Evolutionary conservation across 768 basidiomycete genomes (phyloP).

Genomic region (Xerocomus spinulosus): DNA sequence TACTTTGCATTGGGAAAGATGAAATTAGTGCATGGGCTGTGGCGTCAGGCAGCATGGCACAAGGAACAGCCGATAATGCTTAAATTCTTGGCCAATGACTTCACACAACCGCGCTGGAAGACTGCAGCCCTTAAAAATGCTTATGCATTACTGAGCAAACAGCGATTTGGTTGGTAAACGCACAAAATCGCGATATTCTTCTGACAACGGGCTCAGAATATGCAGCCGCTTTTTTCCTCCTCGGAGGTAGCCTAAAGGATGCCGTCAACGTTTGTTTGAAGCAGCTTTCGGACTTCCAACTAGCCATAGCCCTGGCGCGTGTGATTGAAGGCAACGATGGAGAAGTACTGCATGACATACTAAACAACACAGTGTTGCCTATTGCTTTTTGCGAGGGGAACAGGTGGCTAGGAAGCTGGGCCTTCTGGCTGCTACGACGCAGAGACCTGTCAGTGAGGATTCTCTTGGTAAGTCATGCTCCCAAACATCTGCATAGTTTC

Average conservation of each 20-base stretch:
- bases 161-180: conserved; percentile 71
- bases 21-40: conserved; percentile 89
- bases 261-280: conserved; percentile 87
- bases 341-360: conserved; percentile 63
- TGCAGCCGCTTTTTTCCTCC: conserved; percentile 96
- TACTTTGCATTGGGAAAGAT: conserved; percentile 94
- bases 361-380: conserved; percentile 75
- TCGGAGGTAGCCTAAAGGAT: conserved; percentile 84
- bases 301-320: conserved; percentile 84
- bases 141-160: conserved; percentile 85
- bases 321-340: conserved; percentile 82
- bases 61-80: conserved; percentile 86
- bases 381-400: conserved; percentile 84
- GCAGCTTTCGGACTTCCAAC: conserved; percentile 84
- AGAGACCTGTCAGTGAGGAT: conserved; percentile 88
- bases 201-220: conserved; percentile 59
- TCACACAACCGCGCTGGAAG: conserved; percentile 76
- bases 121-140: conserved; percentile 97
- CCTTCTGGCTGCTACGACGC: conserved; percentile 89
- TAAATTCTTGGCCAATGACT: conserved; percentile 90
- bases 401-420: conserved; percentile 93
- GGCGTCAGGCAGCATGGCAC: conserved; percentile 94
- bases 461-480: conserved; percentile 58
- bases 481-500: background rate
- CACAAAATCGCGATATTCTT: background rate